Percentiles rank a stretch among this genome's conserved stretches.
Conservation (phyloP, 2,329 filamentous ascomycete species). For the Paracamarosporium sp. region DNA sequence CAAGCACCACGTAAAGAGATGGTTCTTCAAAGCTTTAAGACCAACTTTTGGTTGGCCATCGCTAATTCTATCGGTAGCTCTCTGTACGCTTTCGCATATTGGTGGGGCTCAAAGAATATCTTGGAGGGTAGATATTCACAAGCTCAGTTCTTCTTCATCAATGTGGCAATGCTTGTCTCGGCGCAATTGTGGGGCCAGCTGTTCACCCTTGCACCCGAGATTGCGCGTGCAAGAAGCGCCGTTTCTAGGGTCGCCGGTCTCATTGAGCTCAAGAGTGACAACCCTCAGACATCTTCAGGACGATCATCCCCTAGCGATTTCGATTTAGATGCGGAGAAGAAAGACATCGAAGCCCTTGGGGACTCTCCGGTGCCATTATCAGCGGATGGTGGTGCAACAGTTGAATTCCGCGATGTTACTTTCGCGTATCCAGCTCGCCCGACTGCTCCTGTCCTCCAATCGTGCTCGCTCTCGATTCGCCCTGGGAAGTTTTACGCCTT, state of each 20-base stretch:
- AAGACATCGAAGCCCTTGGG: constrained; percentile 41
- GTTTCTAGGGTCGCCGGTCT: constrained; percentile 80
- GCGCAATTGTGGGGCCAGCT: constrained; percentile 77
- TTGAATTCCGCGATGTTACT: constrained; percentile 65
- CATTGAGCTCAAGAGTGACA: constrained; percentile 42
- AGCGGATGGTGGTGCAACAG: constrained; percentile 64
- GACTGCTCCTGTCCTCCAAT: constrained; percentile 62
- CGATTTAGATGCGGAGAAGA: constrained; percentile 65
- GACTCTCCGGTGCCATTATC: constrained; percentile 62
- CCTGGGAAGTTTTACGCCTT: constrained; percentile 69
- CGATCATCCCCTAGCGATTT: constrained; percentile 87
- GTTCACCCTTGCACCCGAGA: constrained; percentile 76
- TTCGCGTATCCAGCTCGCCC: constrained; percentile 72
- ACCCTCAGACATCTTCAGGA: constrained; percentile 65
- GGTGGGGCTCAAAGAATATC: constrained; percentile 79
- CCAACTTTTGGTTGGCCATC: constrained; percentile 67
- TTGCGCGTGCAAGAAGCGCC: constrained; percentile 70
- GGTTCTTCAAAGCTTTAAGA: constrained; percentile 56
- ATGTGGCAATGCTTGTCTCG: constrained; percentile 73
- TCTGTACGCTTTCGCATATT: constrained; percentile 78
- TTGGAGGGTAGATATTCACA: constrained; percentile 69
- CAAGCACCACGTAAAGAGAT: constrained; percentile 57
- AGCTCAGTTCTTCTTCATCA: constrained; percentile 76
- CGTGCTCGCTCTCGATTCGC: constrained; percentile 63
- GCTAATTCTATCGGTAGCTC: constrained; percentile 68